phyloP scores from a whole-genome alignment of 331 rosid species.

The Saraca asoca region DNA sequence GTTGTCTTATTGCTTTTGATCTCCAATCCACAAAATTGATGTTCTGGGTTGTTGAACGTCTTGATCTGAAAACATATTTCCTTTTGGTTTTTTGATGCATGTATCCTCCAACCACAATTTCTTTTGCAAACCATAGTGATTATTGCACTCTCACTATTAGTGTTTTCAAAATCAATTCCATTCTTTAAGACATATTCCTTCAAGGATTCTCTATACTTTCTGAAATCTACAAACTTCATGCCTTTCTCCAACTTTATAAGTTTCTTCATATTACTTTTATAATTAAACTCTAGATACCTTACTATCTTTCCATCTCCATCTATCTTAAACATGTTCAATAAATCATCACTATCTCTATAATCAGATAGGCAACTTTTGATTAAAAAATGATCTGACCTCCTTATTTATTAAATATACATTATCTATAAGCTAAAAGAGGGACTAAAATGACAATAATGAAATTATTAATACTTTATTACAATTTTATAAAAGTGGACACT shows the following conservation, averaged over 20 bases:
- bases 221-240: background rate
- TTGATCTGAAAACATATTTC: background rate
- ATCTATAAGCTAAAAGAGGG: too few relatives aligned
- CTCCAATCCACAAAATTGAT: background rate
- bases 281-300: background rate
- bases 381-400: too few relatives aligned
- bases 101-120: background rate
- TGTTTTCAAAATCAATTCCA: background rate
- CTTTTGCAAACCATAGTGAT: background rate
- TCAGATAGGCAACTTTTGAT: too few relatives aligned
- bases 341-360: too few relatives aligned
- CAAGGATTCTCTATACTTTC: too few relatives aligned
- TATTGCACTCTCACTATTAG: background rate
- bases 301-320: background rate
- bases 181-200: background rate
- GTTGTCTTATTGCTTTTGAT: too few relatives aligned
- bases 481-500: too few relatives aligned
- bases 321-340: too few relatives aligned
- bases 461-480: too few relatives aligned
- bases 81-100: background rate
- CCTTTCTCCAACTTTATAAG: background rate
- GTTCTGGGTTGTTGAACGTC: background rate
- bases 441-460: too few relatives aligned
- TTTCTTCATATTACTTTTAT: background rate
- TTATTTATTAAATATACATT: too few relatives aligned